phyloP scores from a whole-genome alignment of 371 early-diverging fungal genomes.

The Dichotomocladium elegans region DNA sequence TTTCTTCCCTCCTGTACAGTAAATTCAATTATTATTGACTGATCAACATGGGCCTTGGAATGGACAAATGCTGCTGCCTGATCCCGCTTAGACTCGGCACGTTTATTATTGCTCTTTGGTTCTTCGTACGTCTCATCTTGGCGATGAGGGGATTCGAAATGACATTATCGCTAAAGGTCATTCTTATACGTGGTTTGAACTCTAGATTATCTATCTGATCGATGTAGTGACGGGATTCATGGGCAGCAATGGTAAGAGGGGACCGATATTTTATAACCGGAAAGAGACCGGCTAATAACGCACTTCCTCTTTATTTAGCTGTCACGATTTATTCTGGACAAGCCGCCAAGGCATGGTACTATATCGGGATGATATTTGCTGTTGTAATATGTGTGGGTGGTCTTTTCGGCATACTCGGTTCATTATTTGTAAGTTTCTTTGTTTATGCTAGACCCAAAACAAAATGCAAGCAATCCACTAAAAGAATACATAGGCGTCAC shows the following conservation, averaged over 20 bases:
- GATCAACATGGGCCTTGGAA: constrained; percentile 34
- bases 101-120: constrained; percentile 44
- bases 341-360: constrained; percentile 40
- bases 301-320: constrained; percentile 15
- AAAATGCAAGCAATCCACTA: neutral
- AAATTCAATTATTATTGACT: too few species aligned
- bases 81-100: constrained; percentile 44
- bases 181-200: neutral
- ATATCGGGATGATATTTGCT: constrained; percentile 37
- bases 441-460: too few species aligned
- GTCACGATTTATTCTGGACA: constrained; percentile 44
- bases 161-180: too few species aligned
- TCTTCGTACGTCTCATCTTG: constrained; percentile 27
- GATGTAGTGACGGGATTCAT: constrained; percentile 44
- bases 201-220: constrained; percentile 35
- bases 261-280: too few species aligned
- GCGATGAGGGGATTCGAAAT: neutral
- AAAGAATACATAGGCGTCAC: constrained; percentile 42
- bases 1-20: too few species aligned
- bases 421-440: constrained; percentile 35
- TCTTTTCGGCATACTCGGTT: constrained; percentile 39
- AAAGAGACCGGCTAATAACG: neutral
- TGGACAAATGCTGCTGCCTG: constrained; percentile 47
- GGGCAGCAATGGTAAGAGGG: constrained; percentile 39
- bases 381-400: constrained; percentile 38